Evolutionary conservation across 768 basidiomycete species (phyloP).

Genomic region (Dioszegia hungarica): DNA sequence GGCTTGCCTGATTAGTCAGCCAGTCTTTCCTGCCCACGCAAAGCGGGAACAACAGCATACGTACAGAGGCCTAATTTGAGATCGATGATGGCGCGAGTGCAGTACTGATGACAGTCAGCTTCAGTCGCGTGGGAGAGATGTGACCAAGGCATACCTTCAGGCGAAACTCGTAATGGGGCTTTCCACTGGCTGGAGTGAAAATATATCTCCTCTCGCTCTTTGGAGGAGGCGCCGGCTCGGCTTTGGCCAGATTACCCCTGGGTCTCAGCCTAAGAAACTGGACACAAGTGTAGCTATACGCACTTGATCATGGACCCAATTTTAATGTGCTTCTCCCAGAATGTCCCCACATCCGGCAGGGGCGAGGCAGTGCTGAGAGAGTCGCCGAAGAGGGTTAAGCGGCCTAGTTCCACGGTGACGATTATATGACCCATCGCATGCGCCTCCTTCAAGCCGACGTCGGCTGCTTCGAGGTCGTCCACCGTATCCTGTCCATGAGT

Average conservation of each 20-base stretch:
- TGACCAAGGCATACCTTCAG: not conserved
- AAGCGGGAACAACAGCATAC: no score
- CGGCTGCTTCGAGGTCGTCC: not conserved
- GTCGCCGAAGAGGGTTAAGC: no score
- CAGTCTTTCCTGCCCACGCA: no score
- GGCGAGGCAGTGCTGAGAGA: no score
- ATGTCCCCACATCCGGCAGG: no score
- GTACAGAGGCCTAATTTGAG: not conserved
- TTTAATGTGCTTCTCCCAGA: not conserved
- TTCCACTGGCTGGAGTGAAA: not conserved
- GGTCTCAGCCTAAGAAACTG: no score
- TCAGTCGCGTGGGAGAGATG: not conserved
- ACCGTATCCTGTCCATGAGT: not conserved
- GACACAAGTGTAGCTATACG: no score
- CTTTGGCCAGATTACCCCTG: not conserved
- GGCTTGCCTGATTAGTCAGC: no score
- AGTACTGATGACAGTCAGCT: not conserved
- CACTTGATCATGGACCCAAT: not conserved
- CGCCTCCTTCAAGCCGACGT: not conserved
- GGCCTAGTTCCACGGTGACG: not conserved
- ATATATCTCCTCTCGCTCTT: not conserved
- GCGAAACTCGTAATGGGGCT: not conserved
- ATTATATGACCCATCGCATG: not conserved
- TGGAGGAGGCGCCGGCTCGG: not conserved
- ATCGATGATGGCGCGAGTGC: not conserved